These are phyloP conservation scores for Tetragonia tetragonoides DNA, from an alignment of 148 eudicot species.

Conservation along the genomic window DNA sequence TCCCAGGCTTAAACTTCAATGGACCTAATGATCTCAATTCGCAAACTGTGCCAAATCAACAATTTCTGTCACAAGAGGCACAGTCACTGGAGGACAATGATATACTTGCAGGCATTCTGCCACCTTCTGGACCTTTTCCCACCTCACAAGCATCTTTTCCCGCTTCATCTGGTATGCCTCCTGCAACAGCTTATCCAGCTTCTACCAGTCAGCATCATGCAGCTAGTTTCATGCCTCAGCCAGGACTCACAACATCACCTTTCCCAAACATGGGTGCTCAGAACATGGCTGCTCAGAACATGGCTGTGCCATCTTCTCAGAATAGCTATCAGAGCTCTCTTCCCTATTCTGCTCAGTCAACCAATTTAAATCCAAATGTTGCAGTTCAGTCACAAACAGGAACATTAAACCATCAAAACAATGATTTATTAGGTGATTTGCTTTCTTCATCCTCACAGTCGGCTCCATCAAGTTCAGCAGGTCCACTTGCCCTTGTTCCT, in stretches of 20 bases:
- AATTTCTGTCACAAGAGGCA: slow-evolving; percentile 30
- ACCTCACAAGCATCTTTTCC: slow-evolving; percentile 26
- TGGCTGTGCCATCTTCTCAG: slow-evolving; percentile 33
- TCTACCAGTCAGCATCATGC: slow-evolving; percentile 17
- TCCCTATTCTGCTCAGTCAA: slow-evolving; percentile 33
- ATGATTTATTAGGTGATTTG: slow-evolving; percentile 25
- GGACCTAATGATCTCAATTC: slow-evolving; percentile 22
- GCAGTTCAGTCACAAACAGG: slow-evolving; percentile 30
- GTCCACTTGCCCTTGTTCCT: slow-evolving; percentile 51
- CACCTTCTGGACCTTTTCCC: slow-evolving; percentile 54
- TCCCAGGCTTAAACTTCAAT: slow-evolving; percentile 24
- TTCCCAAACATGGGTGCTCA: slow-evolving; percentile 41
- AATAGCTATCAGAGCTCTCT: slow-evolving; percentile 33
- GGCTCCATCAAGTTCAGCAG: slow-evolving; percentile 39
- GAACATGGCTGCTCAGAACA: slow-evolving; percentile 28
- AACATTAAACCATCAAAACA: slow-evolving; percentile 29
- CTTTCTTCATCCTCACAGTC: slow-evolving; percentile 35
- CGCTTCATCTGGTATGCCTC: slow-evolving; percentile 23
- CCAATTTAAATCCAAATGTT: slow-evolving; percentile 29
- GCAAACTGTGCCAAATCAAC: slow-evolving; percentile 33
- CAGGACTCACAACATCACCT: slow-evolving; percentile 31
- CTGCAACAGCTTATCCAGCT: slow-evolving; percentile 27
- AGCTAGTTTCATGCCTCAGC: slow-evolving; percentile 33
- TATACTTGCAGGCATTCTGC: slow-evolving; percentile 75
- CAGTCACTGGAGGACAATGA: slow-evolving; percentile 39